These are phyloP conservation scores for Aspergillus sclerotiicarbonarius DNA, from an alignment of 495 filamentous ascomycete genomes.

Conservation along the genomic window DNA sequence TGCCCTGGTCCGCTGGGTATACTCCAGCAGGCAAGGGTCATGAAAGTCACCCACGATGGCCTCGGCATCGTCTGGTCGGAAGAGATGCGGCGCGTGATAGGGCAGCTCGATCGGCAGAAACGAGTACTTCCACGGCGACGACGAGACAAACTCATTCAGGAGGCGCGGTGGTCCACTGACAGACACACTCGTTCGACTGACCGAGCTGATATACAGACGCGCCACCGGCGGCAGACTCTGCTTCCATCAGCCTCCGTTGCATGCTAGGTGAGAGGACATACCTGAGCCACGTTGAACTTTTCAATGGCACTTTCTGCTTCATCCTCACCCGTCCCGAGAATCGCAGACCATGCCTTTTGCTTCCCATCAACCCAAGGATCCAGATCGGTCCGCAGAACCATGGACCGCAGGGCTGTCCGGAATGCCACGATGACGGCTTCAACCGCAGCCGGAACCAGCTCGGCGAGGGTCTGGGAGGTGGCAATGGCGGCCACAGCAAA, in stretches of 20 bases:
- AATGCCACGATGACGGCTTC: slow-evolving; percentile 13
- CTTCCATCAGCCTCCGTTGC: slow-evolving; percentile 22
- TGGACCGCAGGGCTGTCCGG: slow-evolving; percentile 6
- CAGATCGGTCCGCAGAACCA: slow-evolving; percentile 6
- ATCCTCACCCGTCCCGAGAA: slow-evolving; percentile 14
- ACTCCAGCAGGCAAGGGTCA: slow-evolving; percentile 26
- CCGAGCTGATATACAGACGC: slow-evolving; percentile 69
- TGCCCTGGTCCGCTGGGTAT: slow-evolving; percentile 52
- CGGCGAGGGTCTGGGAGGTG: neutral
- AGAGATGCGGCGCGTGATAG: slow-evolving; percentile 75
- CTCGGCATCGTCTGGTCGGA: slow-evolving; percentile 55
- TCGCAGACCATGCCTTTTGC: slow-evolving; percentile 10
- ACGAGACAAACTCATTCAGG: slow-evolving; percentile 51
- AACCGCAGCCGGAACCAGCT: slow-evolving; percentile 13
- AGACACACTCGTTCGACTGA: slow-evolving; percentile 63
- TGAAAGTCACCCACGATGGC: slow-evolving; percentile 45
- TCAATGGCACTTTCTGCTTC: slow-evolving; percentile 28
- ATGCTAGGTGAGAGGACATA: slow-evolving; percentile 53
- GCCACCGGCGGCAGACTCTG: slow-evolving; percentile 58
- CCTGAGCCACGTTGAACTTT: slow-evolving; percentile 62
- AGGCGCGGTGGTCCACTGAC: slow-evolving; percentile 72
- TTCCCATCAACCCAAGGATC: neutral
- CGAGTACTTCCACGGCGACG: slow-evolving; percentile 28
- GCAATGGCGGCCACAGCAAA: slow-evolving; percentile 15
- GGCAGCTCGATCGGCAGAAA: slow-evolving; percentile 69